Base-by-base conservation (phyloP, 2,329 filamentous ascomycete species). In the Blastomyces parvus region DNA sequence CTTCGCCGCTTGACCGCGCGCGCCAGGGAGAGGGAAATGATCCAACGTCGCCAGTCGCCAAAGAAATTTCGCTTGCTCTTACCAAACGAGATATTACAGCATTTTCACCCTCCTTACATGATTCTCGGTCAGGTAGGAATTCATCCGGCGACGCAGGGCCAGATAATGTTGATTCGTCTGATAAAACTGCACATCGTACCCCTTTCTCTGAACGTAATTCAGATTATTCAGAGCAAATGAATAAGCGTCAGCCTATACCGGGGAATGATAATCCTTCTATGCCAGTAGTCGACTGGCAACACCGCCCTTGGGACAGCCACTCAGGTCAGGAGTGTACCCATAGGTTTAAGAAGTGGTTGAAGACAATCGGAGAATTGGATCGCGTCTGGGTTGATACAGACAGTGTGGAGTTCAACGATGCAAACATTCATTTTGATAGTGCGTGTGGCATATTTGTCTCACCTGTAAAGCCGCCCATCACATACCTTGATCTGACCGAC, bases 321-420 rank as follows among this genome's bases (percentile, higher is more conserved):
- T 59, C 42, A n/a, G 63, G 64, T 27, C 55, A 64, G 27, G 42
- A 62, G 13, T 67, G 63, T 52, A 62, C 58, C 42, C 62, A 60
- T 25, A 56, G 50, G 17, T 67, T 67, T 33, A 59, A 57, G 2
- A 56, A 59, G 7, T 66, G 65, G 66, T 36, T 66, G 25, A 62
- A 64, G n/a, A 59, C 61, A 25, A 63, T 62, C 2, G 63, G 65
- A 30, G 60, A 46, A n/a, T n/a, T 64, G 25, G 65, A 61, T 36
- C 61, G 36, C 25, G 27, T 48, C 14, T 27, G 33, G 19, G 60
- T 67, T 27, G 65, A 67, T 38, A 74, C 72, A 8, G 69, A 69
- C 19, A 72, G 73, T 50, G 30, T 64, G 30, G 58, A 70, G 7
- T 77, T 74, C 60, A 75, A 72, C 53, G 67, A 75, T 50, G 72